Evolutionary conservation across 2,329 filamentous ascomycete species (phyloP), one percentile per base, ranked within the genome.

Genomic region (Neodidymelliopsis sp.): DNA sequence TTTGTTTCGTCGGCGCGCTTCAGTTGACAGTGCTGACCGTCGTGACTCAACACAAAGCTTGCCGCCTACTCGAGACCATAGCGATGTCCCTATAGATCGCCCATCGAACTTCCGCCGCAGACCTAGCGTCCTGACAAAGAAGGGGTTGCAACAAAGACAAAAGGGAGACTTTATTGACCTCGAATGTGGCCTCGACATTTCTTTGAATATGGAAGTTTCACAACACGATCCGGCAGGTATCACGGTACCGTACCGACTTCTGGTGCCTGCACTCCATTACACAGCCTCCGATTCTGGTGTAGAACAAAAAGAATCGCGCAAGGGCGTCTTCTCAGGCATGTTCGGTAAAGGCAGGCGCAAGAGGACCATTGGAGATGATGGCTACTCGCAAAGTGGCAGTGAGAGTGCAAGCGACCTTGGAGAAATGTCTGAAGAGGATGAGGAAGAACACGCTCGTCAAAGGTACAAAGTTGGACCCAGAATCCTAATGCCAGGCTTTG

Each of bases 191-290:
- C 77, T 99, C 8, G 91, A 97, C 58, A 87, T 99, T 25, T 89
- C 85, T 39, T 75, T 99, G 31, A 96, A 97, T 62, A 85, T 96
- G 54, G 94, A 99, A 74, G 85, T 97, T 53, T 91, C 88, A 62
- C 83, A 89, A 33, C 85, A 84, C 55, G 91, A 99, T 62, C 93
- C 94, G 0, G 82, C 89, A 0, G 95, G 94, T 11, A 91, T 90
- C 56, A 99, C 94, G 0, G 84, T 85, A 39, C 90, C 91, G 7
- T 99, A 99, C 71, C 81, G 91, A 28, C 76, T 99, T 4, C 81
- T 97, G 2, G 87, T 99, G 4, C 94, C 95, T 9, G 84, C 85
- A 42, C 76, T 99, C 40, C 75, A 75, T 62, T 85, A 77, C 39
- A 57, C 47, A 7, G 39, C 54, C 6, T 54, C 66, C 10, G 60